phyloP scores from a whole-genome alignment of 495 filamentous ascomycete species.

The Thermothielavioides terrestris region DNA sequence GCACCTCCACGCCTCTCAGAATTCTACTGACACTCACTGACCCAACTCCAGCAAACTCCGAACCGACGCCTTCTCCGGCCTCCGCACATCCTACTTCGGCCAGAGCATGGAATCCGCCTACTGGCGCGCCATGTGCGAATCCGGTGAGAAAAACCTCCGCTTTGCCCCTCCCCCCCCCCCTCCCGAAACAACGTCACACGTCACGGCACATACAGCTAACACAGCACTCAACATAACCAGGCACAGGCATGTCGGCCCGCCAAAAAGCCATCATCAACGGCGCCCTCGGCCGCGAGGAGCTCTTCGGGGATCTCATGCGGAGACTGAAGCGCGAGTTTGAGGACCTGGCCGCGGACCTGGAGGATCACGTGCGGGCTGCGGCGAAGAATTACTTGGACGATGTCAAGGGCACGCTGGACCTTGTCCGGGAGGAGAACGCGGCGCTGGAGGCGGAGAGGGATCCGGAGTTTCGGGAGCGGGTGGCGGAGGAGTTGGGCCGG shows the following conservation, averaged over 20 bases:
- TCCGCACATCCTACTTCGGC: conserved; percentile 30
- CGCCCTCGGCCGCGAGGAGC: neutral
- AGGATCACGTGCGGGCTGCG: conserved; percentile 13
- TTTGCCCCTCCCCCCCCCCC: no score
- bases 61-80: conserved; percentile 24
- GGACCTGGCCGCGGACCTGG: conserved; percentile 10
- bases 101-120: conserved; percentile 28
- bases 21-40: no score
- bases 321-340: conserved; percentile 16
- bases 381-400: conserved; percentile 15
- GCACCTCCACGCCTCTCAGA: no score
- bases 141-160: neutral
- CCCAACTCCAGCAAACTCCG: conserved; percentile 12
- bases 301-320: conserved; percentile 20
- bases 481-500: conserved; percentile 13
- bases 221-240: conserved; percentile 8
- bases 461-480: conserved; percentile 21
- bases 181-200: no score
- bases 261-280: conserved; percentile 26
- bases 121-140: conserved; percentile 8
- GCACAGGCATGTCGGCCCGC: conserved; percentile 22
- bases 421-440: conserved; percentile 26
- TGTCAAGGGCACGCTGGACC: conserved; percentile 23
- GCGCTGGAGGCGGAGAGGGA: conserved; percentile 28
- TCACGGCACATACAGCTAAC: conserved; percentile 12